Percentiles rank a stretch among this genome's conserved stretches.
These are phyloP conservation scores for Spencermartinsiella europaea DNA, from an alignment of 805 yeast genomes.

Conservation along the genomic window DNA sequence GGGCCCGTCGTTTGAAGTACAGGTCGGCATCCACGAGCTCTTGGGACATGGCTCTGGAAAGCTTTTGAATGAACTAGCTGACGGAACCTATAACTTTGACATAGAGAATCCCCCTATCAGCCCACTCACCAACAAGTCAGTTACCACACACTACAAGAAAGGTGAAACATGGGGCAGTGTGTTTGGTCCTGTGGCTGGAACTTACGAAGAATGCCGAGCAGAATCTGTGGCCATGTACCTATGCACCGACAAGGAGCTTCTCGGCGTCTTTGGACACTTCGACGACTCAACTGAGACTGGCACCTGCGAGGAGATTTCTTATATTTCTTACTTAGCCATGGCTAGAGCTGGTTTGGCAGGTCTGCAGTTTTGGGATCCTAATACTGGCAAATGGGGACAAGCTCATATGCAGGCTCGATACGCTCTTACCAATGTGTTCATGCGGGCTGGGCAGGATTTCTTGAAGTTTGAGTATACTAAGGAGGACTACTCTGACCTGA, in stretches of 20 bases:
- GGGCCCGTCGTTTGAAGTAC: slow-evolving; percentile 83
- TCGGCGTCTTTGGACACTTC: slow-evolving; percentile 65
- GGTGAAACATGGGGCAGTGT: slow-evolving; percentile 90
- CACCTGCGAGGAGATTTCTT: slow-evolving; percentile 57
- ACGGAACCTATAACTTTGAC: slow-evolving; percentile 71
- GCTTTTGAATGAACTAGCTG: slow-evolving; percentile 54
- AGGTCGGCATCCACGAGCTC: slow-evolving; percentile 88
- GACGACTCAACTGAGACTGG: slow-evolving; percentile 30
- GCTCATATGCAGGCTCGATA: slow-evolving; percentile 92
- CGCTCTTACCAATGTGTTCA: slow-evolving; percentile 72
- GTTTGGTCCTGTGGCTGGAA: slow-evolving; percentile 77
- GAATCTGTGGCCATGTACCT: slow-evolving; percentile 83
- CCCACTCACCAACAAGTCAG: slow-evolving; percentile 52
- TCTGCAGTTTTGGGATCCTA: slow-evolving; percentile 84
- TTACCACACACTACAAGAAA: slow-evolving; percentile 62
- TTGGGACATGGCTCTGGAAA: slow-evolving; percentile 92
- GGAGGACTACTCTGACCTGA: slow-evolving; percentile 52
- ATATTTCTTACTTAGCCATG: slow-evolving; percentile 72
- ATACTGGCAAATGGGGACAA: slow-evolving; percentile 82
- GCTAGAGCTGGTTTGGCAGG: slow-evolving; percentile 82
- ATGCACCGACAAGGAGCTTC: slow-evolving; percentile 59
- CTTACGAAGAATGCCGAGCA: slow-evolving; percentile 91
- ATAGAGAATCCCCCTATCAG: slow-evolving; percentile 55
- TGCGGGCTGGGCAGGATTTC: slow-evolving; percentile 58
- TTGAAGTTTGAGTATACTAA: slow-evolving; percentile 48